These are phyloP conservation scores for Candida fluviatilis DNA, from an alignment of 805 yeast genomes.

Conservation along the genomic window DNA sequence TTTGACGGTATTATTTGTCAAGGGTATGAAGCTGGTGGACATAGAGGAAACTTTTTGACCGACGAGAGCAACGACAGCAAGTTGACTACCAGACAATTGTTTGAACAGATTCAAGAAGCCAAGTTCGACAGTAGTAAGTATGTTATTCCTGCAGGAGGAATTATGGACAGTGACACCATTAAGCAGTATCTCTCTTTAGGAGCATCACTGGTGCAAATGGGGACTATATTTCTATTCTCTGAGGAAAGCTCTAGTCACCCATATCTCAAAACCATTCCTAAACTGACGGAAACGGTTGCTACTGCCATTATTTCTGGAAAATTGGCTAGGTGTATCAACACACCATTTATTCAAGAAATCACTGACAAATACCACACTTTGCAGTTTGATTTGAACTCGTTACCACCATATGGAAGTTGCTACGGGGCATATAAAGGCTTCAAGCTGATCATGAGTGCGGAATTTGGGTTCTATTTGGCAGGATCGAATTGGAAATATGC, in stretches of 20 bases:
- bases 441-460: conserved; percentile 9
- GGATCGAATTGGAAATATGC: conserved; percentile 29
- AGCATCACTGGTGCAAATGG: conserved; percentile 53
- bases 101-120: conserved; percentile 14
- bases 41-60: conserved; percentile 46
- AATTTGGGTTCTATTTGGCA: conserved; percentile 29
- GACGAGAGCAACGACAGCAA: conserved; percentile 25
- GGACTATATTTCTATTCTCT: conserved; percentile 46
- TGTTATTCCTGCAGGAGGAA: conserved; percentile 52
- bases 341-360: conserved; percentile 29
- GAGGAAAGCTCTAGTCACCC: conserved; percentile 22
- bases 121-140: neutral
- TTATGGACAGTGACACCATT: conserved; percentile 29
- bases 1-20: conserved; percentile 51
- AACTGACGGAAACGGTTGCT: conserved; percentile 21
- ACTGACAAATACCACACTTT: conserved; percentile 7
- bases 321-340: conserved; percentile 32
- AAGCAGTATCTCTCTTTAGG: conserved; percentile 33
- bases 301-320: conserved; percentile 35
- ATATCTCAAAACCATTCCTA: conserved; percentile 13
- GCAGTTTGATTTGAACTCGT: conserved; percentile 5
- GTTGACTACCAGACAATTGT: conserved; percentile 31
- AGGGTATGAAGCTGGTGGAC: conserved; percentile 67
- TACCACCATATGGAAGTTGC: conserved; percentile 34
- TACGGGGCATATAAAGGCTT: conserved; percentile 29